Percentiles rank a stretch among this genome's conserved stretches.
Conservation (phyloP, 2,329 filamentous ascomycete genomes). For the Cercospora janseana region DNA sequence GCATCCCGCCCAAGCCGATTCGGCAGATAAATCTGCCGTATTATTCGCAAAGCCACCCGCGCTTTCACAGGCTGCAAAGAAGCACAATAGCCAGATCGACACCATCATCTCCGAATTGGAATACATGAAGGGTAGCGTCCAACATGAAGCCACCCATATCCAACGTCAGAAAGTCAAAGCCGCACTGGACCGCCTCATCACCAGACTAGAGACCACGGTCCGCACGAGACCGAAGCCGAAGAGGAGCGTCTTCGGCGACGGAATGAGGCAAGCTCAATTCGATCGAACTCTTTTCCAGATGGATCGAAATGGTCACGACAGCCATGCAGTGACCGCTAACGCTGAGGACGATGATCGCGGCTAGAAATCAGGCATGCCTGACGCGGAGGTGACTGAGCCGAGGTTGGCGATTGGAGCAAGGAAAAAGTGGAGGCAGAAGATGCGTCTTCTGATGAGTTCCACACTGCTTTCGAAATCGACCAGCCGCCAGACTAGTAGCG, state of each 20-base stretch:
- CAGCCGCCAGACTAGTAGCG: not conserved
- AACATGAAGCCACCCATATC: constrained; percentile 64
- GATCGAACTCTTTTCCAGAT: not conserved
- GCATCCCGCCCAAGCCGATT: constrained; percentile 4
- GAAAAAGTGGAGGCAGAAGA: not conserved
- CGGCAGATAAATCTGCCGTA: not conserved
- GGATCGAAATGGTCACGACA: not conserved
- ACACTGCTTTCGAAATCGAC: constrained; percentile 7
- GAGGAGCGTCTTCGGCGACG: constrained; percentile 32
- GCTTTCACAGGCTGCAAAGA: constrained; percentile 39
- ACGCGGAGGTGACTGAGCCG: not conserved
- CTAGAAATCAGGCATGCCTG: too few relatives aligned
- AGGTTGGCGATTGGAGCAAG: not conserved
- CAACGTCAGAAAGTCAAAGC: constrained; percentile 74
- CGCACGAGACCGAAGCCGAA: constrained; percentile 54
- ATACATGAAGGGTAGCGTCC: constrained; percentile 26
- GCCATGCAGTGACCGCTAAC: not conserved
- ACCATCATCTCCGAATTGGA: constrained; percentile 60
- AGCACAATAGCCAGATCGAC: constrained; percentile 73
- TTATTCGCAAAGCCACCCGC: constrained; percentile 19
- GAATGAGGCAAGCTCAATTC: constrained; percentile 6
- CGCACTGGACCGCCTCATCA: constrained; percentile 69
- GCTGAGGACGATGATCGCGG: too few relatives aligned
- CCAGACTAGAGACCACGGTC: constrained; percentile 69
- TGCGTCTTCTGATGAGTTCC: not conserved